These are phyloP conservation scores for Curvularia verruculosa DNA, from an alignment of 2,329 filamentous ascomycete species.

Conservation along the genomic window DNA sequence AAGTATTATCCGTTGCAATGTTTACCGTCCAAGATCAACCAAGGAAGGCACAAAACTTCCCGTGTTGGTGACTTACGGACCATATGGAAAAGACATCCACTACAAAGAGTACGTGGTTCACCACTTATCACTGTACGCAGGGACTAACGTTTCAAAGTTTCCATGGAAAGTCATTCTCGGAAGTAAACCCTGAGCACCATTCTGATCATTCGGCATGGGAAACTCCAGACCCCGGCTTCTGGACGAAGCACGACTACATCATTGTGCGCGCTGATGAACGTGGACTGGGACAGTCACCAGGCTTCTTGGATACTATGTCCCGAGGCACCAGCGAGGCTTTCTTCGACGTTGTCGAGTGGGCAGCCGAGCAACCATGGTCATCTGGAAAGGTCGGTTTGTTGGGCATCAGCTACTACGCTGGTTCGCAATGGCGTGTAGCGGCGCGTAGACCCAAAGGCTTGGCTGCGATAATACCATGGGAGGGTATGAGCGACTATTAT, in stretches of 20 bases:
- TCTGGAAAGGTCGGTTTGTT: constrained; percentile 59
- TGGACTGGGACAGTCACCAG: constrained; percentile 59
- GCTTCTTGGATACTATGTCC: constrained; percentile 61
- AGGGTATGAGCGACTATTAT: constrained; percentile 63
- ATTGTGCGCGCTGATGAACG: constrained; percentile 58
- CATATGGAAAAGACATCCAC: constrained; percentile 75
- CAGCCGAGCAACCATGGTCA: constrained; percentile 58
- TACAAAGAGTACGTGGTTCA: constrained; percentile 57
- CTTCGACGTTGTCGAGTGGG: constrained; percentile 61
- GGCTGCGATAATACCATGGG: constrained; percentile 61
- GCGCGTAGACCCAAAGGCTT: constrained; percentile 59
- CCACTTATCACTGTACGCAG: neutral
- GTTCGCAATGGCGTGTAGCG: constrained; percentile 62
- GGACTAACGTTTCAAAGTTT: constrained; percentile 47
- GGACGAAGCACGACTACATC: constrained; percentile 47
- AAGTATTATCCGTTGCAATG: constrained; percentile 57
- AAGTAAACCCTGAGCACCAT: constrained; percentile 41
- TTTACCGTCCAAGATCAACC: constrained; percentile 56
- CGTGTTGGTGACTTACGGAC: constrained; percentile 73
- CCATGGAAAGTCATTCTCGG: constrained; percentile 56
- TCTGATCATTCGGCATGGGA: constrained; percentile 55
- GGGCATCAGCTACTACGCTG: constrained; percentile 61
- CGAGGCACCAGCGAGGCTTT: constrained; percentile 59
- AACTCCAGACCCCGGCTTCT: constrained; percentile 51
- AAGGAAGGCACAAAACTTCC: constrained; percentile 54